Evolutionary conservation across 2,329 filamentous ascomycete genomes (phyloP), one percentile per base, ranked within the genome.

Genomic region (Pyricularia pennisetigena): DNA sequence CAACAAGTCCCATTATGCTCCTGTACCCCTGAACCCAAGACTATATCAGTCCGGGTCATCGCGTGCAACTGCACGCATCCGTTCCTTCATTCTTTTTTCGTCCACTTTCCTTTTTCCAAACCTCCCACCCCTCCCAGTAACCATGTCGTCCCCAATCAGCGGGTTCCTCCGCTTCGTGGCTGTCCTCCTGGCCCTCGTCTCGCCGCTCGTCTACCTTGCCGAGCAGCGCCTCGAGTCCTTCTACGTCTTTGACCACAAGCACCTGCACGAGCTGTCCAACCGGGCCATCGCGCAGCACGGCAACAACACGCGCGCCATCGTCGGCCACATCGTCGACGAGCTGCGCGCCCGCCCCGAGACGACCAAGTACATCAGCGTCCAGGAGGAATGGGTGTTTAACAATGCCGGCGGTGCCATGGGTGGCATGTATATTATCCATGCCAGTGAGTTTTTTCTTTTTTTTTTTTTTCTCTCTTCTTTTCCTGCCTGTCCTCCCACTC

Each of bases 341-440:
- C 83, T 96, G 68, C 81, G 82, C 72, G 80, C 81, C 72, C 84
- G 83, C 78, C 81, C 74, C 84, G 82, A 73, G 73, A 80, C 76
- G 76, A 79, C 66, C 73, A 74, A 66, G 69, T 80, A 92, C 78
- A 75, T 94, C 75, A 93, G 90, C 80, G 76, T 86, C 68, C 81
- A 90, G 69, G 87, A 94, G 80, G 90, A 94, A 78, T 97, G 92
- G 92, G 84, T 96, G 64, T 94, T 97, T 75, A 97, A 96, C 83
- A 96, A 96, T 75, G 92, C 92, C 67, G 93, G 93, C 67, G 93
- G 93, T 71, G 92, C 92, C 67, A 97, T 96, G 93, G 93, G 93
- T 68, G 91, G 86, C 75, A 95, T 96, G 93, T 93, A 92, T 78
- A 89, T 96, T 72, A 89, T 96, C 74, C 93, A 96, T 76, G 91